Percentiles rank a stretch among this genome's conserved stretches.
These are phyloP conservation scores for Leccinum solheimii DNA, from an alignment of 1,284 basidiomycete genomes.

Conservation along the genomic window DNA sequence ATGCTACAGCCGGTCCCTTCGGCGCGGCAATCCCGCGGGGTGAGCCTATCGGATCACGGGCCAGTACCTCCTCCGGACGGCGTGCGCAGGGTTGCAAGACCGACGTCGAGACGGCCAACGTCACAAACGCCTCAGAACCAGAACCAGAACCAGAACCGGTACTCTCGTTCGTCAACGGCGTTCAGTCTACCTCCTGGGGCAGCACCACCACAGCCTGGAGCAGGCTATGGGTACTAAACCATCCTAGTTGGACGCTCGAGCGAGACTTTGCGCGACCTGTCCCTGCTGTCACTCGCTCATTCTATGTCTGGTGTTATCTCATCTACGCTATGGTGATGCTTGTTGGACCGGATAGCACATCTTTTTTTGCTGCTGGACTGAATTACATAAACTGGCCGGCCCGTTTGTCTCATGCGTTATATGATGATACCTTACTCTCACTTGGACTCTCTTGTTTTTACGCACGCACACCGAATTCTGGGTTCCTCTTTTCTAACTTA, in stretches of 20 bases:
- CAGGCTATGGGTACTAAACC: conserved; percentile 24
- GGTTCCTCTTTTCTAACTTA: neutral
- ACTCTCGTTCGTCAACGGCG: conserved; percentile 59
- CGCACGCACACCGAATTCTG: neutral
- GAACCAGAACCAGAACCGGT: conserved; percentile 53
- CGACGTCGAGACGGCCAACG: conserved; percentile 49
- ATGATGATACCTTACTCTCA: conserved; percentile 11
- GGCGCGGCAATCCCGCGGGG: conserved; percentile 47
- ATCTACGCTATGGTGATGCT: conserved; percentile 14
- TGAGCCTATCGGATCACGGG: conserved; percentile 76
- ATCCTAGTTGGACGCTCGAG: conserved; percentile 7
- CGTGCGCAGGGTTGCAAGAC: conserved; percentile 69
- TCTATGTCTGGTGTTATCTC: conserved; percentile 3
- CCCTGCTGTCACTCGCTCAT: neutral
- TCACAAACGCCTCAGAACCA: conserved; percentile 49
- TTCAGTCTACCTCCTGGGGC: conserved; percentile 71
- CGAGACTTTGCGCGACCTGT: neutral
- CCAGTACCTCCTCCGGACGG: conserved; percentile 76
- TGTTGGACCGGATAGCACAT: conserved; percentile 13
- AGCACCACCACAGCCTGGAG: conserved; percentile 57
- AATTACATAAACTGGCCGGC: neutral
- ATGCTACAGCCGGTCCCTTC: conserved; percentile 30
- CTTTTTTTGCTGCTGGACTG: conserved; percentile 7
- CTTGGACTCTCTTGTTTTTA: neutral
- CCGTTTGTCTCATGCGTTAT: conserved; percentile 5